phyloP scores from a whole-genome alignment of 208 protist genomes.

The Lotmaria passim region DNA sequence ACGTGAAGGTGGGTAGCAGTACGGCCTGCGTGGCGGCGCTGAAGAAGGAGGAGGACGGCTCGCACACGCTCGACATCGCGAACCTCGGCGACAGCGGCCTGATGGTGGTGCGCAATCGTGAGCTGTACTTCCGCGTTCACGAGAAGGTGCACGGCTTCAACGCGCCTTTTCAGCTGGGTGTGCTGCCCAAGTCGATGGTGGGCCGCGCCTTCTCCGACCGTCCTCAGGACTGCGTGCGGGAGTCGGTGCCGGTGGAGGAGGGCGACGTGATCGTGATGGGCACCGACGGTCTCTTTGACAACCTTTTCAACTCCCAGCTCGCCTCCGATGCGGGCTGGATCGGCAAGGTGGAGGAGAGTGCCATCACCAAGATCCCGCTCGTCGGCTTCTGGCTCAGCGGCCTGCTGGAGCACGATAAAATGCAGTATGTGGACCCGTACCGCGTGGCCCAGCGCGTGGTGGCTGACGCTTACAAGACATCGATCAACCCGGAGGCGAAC shows the following conservation, averaged over 20 bases:
- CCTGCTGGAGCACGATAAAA: slow-evolving; percentile 64
- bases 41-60: slow-evolving; percentile 50
- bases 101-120: slow-evolving; percentile 83
- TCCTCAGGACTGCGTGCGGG: slow-evolving; percentile 73
- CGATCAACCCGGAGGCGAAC: slow-evolving; percentile 65
- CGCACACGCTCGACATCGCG: slow-evolving; percentile 80
- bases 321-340: slow-evolving; percentile 84
- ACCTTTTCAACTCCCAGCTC: slow-evolving; percentile 89
- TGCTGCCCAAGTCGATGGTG: slow-evolving; percentile 70
- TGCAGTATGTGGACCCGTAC: slow-evolving; percentile 87
- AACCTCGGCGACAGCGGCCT: slow-evolving; percentile 93
- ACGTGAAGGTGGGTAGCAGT: slow-evolving; percentile 90
- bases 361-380: slow-evolving; percentile 71
- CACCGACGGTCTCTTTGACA: slow-evolving; percentile 95
- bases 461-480: slow-evolving; percentile 77
- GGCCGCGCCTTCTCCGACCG: slow-evolving; percentile 77
- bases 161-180: slow-evolving; percentile 91
- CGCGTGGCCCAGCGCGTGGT: slow-evolving; percentile 90
- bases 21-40: slow-evolving; percentile 89
- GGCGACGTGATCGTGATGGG: slow-evolving; percentile 93
- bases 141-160: slow-evolving; percentile 94
- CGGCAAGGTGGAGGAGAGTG: slow-evolving; percentile 67
- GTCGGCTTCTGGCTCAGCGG: slow-evolving; percentile 82
- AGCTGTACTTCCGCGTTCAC: slow-evolving; percentile 78
- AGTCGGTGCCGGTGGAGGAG: slow-evolving; percentile 78